Evolutionary conservation across 805 yeast species (phyloP).

Genomic region (Metschnikowia cubensis): DNA sequence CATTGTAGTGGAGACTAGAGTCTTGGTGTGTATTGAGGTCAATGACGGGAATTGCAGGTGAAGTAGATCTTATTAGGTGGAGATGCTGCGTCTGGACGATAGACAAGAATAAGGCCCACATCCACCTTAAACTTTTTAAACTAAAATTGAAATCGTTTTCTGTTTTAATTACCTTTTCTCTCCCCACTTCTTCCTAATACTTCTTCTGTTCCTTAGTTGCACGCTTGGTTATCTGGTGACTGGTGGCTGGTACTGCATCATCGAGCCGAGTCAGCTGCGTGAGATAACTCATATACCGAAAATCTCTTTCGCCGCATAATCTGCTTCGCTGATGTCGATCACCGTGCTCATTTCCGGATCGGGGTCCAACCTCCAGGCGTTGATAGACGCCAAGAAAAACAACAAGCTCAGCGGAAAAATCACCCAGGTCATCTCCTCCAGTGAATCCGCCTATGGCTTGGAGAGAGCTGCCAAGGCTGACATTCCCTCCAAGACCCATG

Average conservation of each 20-base stretch:
- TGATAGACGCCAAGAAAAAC: conserved; percentile 65
- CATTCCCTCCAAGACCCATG: conserved; percentile 72
- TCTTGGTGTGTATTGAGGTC: too few relatives aligned
- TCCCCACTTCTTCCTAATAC: neutral
- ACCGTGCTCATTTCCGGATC: conserved; percentile 89
- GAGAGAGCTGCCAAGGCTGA: conserved; percentile 65
- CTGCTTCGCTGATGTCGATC: conserved; percentile 27
- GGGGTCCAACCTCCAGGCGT: conserved; percentile 94
- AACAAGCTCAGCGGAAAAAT: conserved; percentile 51
- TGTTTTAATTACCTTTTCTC: neutral
- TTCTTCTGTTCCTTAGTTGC: neutral
- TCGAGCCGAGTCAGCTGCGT: conserved; percentile 5
- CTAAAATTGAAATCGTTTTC: too few relatives aligned
- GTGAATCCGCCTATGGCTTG: conserved; percentile 82
- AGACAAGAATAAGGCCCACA: too few relatives aligned
- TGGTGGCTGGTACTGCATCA: conserved; percentile 2
- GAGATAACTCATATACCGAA: conserved; percentile 2
- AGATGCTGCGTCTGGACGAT: too few relatives aligned
- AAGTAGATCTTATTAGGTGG: too few relatives aligned
- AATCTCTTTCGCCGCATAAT: conserved; percentile 2
- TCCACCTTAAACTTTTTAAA: too few relatives aligned
- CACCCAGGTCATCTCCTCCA: conserved; percentile 79
- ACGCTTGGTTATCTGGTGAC: neutral
- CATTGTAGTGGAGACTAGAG: too few relatives aligned
- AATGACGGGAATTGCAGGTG: too few relatives aligned